phyloP scores from a whole-genome alignment of 106 monocot species.

The Dendrobium officinale region DNA sequence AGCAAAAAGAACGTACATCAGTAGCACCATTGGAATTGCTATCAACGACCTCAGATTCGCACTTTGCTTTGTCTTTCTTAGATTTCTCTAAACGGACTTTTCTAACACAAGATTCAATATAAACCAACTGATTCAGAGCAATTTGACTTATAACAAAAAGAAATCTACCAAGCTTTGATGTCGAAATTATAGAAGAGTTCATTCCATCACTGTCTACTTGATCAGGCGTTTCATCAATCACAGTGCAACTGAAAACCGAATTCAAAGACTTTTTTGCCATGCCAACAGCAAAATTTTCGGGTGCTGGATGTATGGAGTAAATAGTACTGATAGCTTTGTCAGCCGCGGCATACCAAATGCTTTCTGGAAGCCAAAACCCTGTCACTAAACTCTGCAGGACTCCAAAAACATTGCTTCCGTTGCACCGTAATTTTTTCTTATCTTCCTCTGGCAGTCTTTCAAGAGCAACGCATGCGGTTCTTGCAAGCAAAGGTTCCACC shows the following conservation, averaged over 20 bases:
- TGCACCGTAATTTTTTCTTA: constrained; percentile 54
- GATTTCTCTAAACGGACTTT: constrained; percentile 71
- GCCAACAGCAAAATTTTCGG: constrained; percentile 75
- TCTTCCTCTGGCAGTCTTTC: constrained; percentile 85
- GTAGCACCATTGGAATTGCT: constrained; percentile 13
- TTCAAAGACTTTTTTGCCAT: constrained; percentile 45
- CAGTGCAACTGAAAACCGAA: constrained; percentile 34
- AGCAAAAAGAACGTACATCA: constrained; percentile 24
- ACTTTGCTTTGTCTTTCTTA: constrained; percentile 43
- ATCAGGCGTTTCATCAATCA: constrained; percentile 20
- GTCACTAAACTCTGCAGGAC: constrained; percentile 54
- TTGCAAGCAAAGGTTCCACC: constrained; percentile 90
- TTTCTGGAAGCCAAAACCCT: constrained; percentile 63
- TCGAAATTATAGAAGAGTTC: constrained; percentile 20
- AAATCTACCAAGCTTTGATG: constrained; percentile 68
- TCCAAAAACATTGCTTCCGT: constrained; percentile 51
- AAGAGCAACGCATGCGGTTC: constrained; percentile 84
- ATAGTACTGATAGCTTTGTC: constrained; percentile 86
- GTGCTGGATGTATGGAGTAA: constrained; percentile 72
- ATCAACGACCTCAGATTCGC: constrained; percentile 24
- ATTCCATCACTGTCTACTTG: constrained; percentile 13
- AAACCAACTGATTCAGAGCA: constrained; percentile 81
- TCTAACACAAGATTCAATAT: constrained; percentile 66
- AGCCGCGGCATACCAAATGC: constrained; percentile 83
- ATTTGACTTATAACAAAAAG: constrained; percentile 81